Conservation (phyloP, 257 asterid genomes). For the Primulina huaijiensis region DNA sequence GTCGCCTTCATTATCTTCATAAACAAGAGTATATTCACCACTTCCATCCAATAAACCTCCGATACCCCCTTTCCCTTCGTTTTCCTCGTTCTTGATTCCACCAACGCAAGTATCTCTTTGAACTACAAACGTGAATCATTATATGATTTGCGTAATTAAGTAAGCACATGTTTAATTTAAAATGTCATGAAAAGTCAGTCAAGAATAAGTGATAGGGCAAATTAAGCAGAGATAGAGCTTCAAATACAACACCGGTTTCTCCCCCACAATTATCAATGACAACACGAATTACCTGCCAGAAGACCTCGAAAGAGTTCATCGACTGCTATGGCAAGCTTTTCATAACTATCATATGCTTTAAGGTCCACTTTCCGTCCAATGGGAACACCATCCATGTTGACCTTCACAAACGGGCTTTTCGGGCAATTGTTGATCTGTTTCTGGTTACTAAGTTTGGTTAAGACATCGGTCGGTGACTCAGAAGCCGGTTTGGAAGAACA, state of each 20-base stretch:
- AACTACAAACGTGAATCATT: conserved; percentile 34
- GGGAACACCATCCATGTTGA: conserved; percentile 96
- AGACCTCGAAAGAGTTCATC: conserved; percentile 89
- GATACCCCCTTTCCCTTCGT: conserved; percentile 36
- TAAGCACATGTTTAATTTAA: no score
- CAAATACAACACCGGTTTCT: background rate
- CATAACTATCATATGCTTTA: conserved; percentile 63
- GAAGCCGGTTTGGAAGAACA: conserved; percentile 40
- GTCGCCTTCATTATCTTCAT: conserved; percentile 98
- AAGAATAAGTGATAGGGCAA: no score
- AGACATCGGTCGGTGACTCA: conserved; percentile 36
- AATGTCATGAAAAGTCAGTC: background rate
- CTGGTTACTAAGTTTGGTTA: conserved; percentile 29
- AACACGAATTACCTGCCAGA: conserved; percentile 57
- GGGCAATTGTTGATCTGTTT: conserved; percentile 39
- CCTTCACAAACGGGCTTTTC: conserved; percentile 71
- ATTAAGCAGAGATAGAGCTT: background rate
- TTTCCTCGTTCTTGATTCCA: conserved; percentile 38
- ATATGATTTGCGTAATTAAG: background rate
- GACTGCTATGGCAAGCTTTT: conserved; percentile 67
- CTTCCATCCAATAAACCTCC: conserved; percentile 75
- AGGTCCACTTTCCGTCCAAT: conserved; percentile 94
- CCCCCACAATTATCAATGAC: background rate
- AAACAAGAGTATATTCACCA: conserved; percentile 92
- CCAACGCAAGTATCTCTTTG: conserved; percentile 49